A percentile compares a stretch with the other conserved stretches of the same genome.
These are phyloP conservation scores for Peronosclerospora sorghi DNA, from an alignment of 352 stramenopile species.

Conservation along the genomic window DNA sequence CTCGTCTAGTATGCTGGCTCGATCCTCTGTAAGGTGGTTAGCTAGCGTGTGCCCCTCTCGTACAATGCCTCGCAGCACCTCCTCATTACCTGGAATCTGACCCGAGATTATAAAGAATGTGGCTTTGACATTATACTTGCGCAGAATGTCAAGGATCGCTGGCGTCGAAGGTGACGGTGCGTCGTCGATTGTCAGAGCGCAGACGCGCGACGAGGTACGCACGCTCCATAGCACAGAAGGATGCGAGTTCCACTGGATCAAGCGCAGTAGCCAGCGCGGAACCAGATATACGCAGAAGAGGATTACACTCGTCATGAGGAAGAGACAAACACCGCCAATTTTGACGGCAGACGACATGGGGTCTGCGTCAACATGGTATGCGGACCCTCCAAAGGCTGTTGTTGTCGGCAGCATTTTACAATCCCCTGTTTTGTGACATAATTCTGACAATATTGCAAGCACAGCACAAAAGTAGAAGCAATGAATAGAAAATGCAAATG, in stretches of 20 bases:
- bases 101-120: constrained; percentile 83
- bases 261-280: constrained; percentile 52
- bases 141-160: constrained; percentile 63
- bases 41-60: constrained; percentile 63
- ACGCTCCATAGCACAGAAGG: constrained; percentile 70
- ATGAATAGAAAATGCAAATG: constrained; percentile 19
- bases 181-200: constrained; percentile 75
- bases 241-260: constrained; percentile 55
- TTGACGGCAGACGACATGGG: constrained; percentile 1
- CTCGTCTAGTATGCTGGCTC: constrained; percentile 65
- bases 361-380: not conserved
- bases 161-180: constrained; percentile 50
- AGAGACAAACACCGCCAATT: constrained; percentile 12
- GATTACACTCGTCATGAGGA: constrained; percentile 20
- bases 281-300: constrained; percentile 56
- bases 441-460: not conserved
- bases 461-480: not conserved
- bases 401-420: not conserved
- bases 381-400: not conserved
- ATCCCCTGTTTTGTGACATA: not conserved
- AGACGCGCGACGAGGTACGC: constrained; percentile 36
- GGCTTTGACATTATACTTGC: constrained; percentile 45
- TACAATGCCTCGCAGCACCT: constrained; percentile 63
- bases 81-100: constrained; percentile 53
- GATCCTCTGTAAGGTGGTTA: constrained; percentile 78